Conservation (phyloP, 176 grass and related monocot genomes). For the Oropetium thomaeum region DNA sequence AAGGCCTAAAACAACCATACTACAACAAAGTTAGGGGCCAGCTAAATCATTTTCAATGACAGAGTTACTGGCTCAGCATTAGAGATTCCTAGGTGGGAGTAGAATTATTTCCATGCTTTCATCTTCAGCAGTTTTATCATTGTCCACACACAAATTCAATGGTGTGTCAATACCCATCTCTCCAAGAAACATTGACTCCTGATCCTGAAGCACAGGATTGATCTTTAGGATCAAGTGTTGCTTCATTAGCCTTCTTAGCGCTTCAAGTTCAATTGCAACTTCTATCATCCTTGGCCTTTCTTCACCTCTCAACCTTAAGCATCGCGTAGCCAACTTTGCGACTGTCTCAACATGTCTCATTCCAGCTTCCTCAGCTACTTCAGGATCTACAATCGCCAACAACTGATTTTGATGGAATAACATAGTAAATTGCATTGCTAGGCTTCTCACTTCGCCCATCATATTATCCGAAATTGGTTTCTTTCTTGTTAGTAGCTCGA, state of each 20-base stretch:
- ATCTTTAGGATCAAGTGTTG: conserved; percentile 20
- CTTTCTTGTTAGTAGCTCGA: conserved; percentile 49
- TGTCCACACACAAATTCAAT: background rate
- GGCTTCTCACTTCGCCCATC: conserved; percentile 28
- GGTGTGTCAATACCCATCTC: background rate
- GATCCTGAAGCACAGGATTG: background rate
- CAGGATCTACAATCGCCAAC: conserved; percentile 35
- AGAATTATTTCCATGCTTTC: conserved; percentile 16
- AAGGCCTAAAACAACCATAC: background rate
- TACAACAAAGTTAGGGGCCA: background rate
- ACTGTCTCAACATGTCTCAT: conserved; percentile 42
- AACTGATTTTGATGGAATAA: conserved; percentile 36
- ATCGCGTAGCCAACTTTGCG: conserved; percentile 42
- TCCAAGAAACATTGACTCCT: background rate
- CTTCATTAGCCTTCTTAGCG: conserved; percentile 46
- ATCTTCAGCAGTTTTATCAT: background rate
- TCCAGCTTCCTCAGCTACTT: conserved; percentile 42
- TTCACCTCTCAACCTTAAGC: conserved; percentile 43
- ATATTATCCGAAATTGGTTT: conserved; percentile 35
- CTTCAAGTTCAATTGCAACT: conserved; percentile 50
- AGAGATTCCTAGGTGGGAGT: background rate
- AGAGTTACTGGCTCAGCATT: background rate
- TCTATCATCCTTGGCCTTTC: conserved; percentile 56
- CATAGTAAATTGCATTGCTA: conserved; percentile 37
- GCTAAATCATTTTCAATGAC: background rate